Evolutionary conservation across 2,329 filamentous ascomycete genomes (phyloP), one percentile per base, ranked within the genome.

Genomic region (Sphaerulina vaccinii): DNA sequence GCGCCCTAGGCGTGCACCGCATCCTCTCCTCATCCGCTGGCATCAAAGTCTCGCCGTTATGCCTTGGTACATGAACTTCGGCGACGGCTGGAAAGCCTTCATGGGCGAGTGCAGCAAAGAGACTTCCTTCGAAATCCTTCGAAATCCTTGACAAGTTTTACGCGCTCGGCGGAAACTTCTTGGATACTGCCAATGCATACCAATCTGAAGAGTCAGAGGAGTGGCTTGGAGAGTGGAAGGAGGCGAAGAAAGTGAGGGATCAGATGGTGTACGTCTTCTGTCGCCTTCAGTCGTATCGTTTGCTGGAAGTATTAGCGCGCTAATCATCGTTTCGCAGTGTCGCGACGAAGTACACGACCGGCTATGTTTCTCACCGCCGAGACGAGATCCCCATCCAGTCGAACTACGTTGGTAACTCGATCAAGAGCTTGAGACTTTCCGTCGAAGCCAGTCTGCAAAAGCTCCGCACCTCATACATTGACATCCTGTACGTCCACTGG

Each of bases 391-490:
- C 54, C 22, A 36, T 58, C 42, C 51, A 58, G 51, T 58, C 56
- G 7, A 58, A 58, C 36, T 58, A 56, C 53, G 53, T 49, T 8
- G 84, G 85, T 3, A 87, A 86, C 62, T 77, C 80, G 23, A 71
- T 78, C 39, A 87, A 87, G 70, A 82, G 76, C 52, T 64, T 88
- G 37, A 74, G 76, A 29, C 80, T 70, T 72, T 83, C 54, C 74
- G 42, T 68, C 8, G 51, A 57, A n/a, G 59, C 55, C 24, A 60
- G 53, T n/a, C 44, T 69, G 35, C 59, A 65, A 37, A 85, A 82
- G 68, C 74, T 84, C 39, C 77, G 84, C 68, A 87, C 84, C 0
- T 75, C 79, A 43, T 89, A 88, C 64, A 82, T 89, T 51, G 86
- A 90, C 62, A 61, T 86, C 21, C 56, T 66, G 7, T 58, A 58